Conservation (phyloP, 2,329 filamentous ascomycete genomes). For the Sphaerostilbella broomeana region DNA sequence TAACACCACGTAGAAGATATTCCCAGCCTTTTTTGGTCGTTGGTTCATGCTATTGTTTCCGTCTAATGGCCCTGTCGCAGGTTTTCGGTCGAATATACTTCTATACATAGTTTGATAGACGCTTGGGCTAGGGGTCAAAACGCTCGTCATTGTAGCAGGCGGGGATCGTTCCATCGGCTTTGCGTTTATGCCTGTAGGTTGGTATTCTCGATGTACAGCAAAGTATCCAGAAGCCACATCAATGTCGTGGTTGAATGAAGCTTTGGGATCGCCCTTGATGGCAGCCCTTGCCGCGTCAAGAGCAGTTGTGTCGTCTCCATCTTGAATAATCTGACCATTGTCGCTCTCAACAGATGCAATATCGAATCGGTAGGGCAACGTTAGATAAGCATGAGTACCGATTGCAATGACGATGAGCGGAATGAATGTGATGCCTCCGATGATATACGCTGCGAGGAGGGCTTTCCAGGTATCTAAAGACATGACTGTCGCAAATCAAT, state of each 20-base stretch:
- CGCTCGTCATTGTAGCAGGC: slow-evolving; percentile 66
- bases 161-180: slow-evolving; percentile 84
- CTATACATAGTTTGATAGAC: slow-evolving; percentile 98
- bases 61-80: slow-evolving; percentile 39
- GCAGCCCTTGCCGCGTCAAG: slow-evolving; percentile 57
- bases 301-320: slow-evolving; percentile 57
- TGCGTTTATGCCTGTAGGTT: slow-evolving; percentile 83
- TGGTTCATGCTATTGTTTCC: slow-evolving; percentile 43
- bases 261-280: slow-evolving; percentile 45
- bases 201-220: slow-evolving; percentile 89
- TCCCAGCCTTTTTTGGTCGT: slow-evolving; percentile 61
- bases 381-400: slow-evolving; percentile 61
- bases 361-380: slow-evolving; percentile 49
- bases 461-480: slow-evolving; percentile 46
- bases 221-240: slow-evolving; percentile 90
- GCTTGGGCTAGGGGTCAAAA: slow-evolving; percentile 76
- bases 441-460: slow-evolving; percentile 69
- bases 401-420: slow-evolving; percentile 60
- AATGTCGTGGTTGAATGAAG: slow-evolving; percentile 51
- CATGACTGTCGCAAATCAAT: slow-evolving; percentile 1
- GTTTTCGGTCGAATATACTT: slow-evolving; percentile 84
- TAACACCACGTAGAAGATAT: slow-evolving; percentile 88
- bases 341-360: slow-evolving; percentile 22
- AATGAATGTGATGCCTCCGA: slow-evolving; percentile 83
- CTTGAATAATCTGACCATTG: slow-evolving; percentile 42